Percentiles rank a stretch among this genome's conserved stretches.
These are phyloP conservation scores for Candolleomyces eurysporus DNA, from an alignment of 768 basidiomycete genomes.

Conservation along the genomic window DNA sequence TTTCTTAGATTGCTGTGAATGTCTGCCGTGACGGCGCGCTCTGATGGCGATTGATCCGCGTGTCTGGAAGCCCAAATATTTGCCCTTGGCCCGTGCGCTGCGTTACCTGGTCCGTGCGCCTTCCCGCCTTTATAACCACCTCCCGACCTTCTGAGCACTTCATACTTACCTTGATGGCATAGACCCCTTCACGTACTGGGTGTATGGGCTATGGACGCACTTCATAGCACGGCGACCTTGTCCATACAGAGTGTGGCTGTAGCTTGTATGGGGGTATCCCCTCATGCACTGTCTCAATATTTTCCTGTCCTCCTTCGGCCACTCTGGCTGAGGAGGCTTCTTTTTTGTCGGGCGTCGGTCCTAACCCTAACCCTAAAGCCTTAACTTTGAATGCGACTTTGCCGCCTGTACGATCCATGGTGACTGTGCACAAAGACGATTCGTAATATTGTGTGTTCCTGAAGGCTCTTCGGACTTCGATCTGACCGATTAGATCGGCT, in stretches of 20 bases:
- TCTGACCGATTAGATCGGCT: too few relatives aligned
- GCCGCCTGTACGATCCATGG: too few relatives aligned
- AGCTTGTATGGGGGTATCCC: conserved; percentile 54
- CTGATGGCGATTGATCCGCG: too few relatives aligned
- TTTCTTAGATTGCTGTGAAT: too few relatives aligned
- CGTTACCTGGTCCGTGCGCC: conserved; percentile 12
- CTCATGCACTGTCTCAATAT: conserved; percentile 28
- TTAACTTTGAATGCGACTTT: too few relatives aligned
- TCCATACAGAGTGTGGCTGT: conserved; percentile 54
- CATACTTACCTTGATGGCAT: conserved; percentile 71
- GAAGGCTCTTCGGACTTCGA: too few relatives aligned
- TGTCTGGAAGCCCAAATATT: neutral
- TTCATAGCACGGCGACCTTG: conserved; percentile 75
- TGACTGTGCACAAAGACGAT: too few relatives aligned
- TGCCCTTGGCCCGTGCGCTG: neutral
- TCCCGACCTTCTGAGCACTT: neutral
- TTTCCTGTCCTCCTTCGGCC: conserved; percentile 63
- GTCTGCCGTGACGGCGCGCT: too few relatives aligned
- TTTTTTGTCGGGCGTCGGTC: conserved; percentile 26
- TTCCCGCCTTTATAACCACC: neutral
- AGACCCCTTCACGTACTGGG: conserved; percentile 52
- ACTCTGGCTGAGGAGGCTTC: conserved; percentile 48
- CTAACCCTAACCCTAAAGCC: conserved; percentile 44
- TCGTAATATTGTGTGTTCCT: too few relatives aligned
- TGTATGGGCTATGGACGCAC: conserved; percentile 53